Conservation (phyloP, 2,329 filamentous ascomycete genomes). For the Ilyonectria robusta region DNA sequence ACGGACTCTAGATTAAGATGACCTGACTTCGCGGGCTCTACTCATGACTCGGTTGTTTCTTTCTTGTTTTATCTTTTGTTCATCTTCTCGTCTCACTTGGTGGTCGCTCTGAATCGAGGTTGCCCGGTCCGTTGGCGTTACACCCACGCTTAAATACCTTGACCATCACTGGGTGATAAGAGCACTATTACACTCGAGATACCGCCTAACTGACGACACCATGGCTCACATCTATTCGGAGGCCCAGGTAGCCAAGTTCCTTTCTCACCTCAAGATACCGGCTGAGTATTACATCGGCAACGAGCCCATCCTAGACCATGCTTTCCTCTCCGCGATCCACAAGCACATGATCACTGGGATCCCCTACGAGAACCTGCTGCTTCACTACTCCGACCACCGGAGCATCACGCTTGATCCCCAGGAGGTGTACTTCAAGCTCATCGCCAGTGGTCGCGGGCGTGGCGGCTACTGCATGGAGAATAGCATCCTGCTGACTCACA, state of each 20-base stretch:
- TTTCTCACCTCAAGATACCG: constrained; percentile 46
- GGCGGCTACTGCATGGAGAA: constrained; percentile 76
- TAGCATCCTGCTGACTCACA: constrained; percentile 67
- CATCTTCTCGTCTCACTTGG: constrained; percentile 10
- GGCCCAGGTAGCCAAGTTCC: constrained; percentile 49
- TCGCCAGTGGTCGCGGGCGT: constrained; percentile 57
- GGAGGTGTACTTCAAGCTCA: constrained; percentile 64
- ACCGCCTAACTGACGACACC: constrained; percentile 11
- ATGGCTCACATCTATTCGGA: constrained; percentile 49
- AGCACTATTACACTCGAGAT: constrained; percentile 1
- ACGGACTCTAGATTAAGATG: constrained; percentile 26
- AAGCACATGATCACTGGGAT: constrained; percentile 63
- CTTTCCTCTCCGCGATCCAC: constrained; percentile 58
- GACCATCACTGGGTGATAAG: constrained; percentile 4
- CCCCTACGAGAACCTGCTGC: constrained; percentile 69
- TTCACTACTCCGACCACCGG: constrained; percentile 64
- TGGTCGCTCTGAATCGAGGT: constrained; percentile 5
- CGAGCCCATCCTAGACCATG: constrained; percentile 46
- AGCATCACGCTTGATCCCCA: constrained; percentile 60
- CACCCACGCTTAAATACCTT: not conserved
- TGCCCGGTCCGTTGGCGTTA: not conserved
- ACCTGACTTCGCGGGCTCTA: constrained; percentile 31
- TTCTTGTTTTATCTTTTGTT: constrained; percentile 20
- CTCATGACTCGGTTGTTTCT: constrained; percentile 30
- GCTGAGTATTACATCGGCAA: constrained; percentile 46